A percentile compares a stretch with the other conserved stretches of the same genome.
phyloP scores from a whole-genome alignment of 1,139 yeast species.

The Diutina mesorugosa region DNA sequence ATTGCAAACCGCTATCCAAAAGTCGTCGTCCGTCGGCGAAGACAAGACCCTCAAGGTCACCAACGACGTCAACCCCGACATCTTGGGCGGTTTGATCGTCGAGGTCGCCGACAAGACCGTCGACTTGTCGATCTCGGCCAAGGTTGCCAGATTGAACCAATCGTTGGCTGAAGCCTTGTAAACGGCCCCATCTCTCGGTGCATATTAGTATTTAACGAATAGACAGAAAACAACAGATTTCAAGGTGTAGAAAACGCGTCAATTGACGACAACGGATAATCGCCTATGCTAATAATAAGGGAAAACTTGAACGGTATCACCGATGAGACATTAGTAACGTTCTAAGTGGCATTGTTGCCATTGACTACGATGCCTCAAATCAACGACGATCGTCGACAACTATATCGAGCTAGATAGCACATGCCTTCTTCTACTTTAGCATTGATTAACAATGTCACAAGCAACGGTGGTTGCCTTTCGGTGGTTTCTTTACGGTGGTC shows the following conservation, averaged over 20 bases:
- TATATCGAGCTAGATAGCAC: no score
- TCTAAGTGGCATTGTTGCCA: no score
- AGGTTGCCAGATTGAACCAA: conserved; percentile 81
- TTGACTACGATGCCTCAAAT: no score
- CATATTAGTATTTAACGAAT: conserved; percentile 1
- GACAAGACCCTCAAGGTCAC: conserved; percentile 78
- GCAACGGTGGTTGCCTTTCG: no score
- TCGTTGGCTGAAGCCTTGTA: conserved; percentile 76
- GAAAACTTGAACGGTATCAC: no score
- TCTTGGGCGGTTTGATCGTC: conserved; percentile 90
- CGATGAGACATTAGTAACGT: no score
- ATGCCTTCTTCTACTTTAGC: neutral
- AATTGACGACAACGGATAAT: no score
- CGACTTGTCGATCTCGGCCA: conserved; percentile 78
- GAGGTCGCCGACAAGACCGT: conserved; percentile 97
- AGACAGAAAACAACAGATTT: neutral
- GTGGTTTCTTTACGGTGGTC: no score
- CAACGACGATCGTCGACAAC: no score
- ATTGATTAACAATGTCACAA: no score
- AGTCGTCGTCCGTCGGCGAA: conserved; percentile 70
- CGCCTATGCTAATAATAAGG: no score
- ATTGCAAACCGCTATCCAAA: conserved; percentile 67
- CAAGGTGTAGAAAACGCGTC: neutral
- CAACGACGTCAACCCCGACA: conserved; percentile 78
- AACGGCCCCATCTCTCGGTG: neutral